phyloP scores from a whole-genome alignment of 805 yeast genomes.

The Myxozyma neglecta region DNA sequence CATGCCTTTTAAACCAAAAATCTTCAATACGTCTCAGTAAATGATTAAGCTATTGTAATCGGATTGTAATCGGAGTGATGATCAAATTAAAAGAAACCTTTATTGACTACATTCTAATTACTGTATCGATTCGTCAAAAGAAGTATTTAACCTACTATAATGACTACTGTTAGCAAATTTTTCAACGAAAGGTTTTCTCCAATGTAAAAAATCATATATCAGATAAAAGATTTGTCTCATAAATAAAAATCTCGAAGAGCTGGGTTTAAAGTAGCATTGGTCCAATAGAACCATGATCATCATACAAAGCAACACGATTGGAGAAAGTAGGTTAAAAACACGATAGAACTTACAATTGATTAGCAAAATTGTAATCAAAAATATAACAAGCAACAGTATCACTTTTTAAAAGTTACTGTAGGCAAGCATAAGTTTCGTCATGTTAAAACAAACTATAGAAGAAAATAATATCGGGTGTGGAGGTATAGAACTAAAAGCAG shows the following conservation, averaged over 20 bases:
- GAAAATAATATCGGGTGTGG: too few relatives aligned
- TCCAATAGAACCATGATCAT: constrained; percentile 33
- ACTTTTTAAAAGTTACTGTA: background rate
- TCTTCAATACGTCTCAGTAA: background rate
- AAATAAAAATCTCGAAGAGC: constrained; percentile 30
- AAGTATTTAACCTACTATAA: too few relatives aligned
- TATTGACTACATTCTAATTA: too few relatives aligned
- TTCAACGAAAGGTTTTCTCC: background rate
- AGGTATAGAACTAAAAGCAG: too few relatives aligned
- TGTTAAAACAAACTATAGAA: too few relatives aligned
- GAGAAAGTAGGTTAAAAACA: background rate
- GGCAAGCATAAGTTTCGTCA: too few relatives aligned
- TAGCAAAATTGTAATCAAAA: background rate
- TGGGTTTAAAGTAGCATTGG: constrained; percentile 31
- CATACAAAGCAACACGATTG: constrained; percentile 8
- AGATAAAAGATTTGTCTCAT: constrained; percentile 16
- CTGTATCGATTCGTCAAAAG: too few relatives aligned
- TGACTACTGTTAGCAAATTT: too few relatives aligned
- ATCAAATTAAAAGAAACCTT: too few relatives aligned
- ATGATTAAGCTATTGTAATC: too few relatives aligned
- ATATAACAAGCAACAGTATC: background rate
- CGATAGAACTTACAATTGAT: background rate
- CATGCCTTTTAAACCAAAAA: background rate
- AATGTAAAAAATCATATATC: background rate
- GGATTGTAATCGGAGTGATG: too few relatives aligned